A percentile compares a stretch with the other conserved stretches of the same genome.
phyloP scores from a whole-genome alignment of 805 yeast species.

The Metschnikowia similis region DNA sequence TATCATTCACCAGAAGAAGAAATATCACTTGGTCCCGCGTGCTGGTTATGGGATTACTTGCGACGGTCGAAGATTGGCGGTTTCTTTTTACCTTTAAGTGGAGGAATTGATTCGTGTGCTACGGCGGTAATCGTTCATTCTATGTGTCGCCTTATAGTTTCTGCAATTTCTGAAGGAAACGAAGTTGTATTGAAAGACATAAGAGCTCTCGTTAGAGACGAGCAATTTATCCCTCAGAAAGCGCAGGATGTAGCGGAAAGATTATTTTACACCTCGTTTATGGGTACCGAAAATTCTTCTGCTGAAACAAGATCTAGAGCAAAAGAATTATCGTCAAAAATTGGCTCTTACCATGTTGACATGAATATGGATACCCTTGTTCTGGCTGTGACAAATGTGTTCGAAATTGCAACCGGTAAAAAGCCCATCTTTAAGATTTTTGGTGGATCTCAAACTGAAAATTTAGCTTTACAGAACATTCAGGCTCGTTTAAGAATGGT shows the following conservation, averaged over 20 bases:
- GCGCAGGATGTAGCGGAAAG: constrained; percentile 73
- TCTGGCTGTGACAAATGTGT: constrained; percentile 63
- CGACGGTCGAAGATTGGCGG: constrained; percentile 91
- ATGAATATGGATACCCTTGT: constrained; percentile 89
- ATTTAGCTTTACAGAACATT: constrained; percentile 90
- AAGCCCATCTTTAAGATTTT: constrained; percentile 84
- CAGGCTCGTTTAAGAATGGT: constrained; percentile 98
- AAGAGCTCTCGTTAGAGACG: constrained; percentile 55
- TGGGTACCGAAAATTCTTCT: constrained; percentile 96
- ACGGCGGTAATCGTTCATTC: constrained; percentile 92
- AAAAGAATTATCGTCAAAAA: constrained; percentile 60
- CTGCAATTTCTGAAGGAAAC: constrained; percentile 66
- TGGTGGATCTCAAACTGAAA: constrained; percentile 91
- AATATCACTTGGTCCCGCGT: constrained; percentile 96
- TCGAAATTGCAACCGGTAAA: constrained; percentile 87
- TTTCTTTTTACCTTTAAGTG: constrained; percentile 87
- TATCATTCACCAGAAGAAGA: constrained; percentile 91
- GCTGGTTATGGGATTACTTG: constrained; percentile 98
- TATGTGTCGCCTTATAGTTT: constrained; percentile 83
- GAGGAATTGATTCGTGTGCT: constrained; percentile 98
- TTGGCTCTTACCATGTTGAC: constrained; percentile 89
- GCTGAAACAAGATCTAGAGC: constrained; percentile 82
- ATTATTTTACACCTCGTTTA: constrained; percentile 84
- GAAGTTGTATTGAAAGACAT: constrained; percentile 75
- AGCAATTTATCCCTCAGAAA: constrained; percentile 62